Evolutionary conservation across 345 rosid species (phyloP).

Genomic region (Mallotus nudiflorus): DNA sequence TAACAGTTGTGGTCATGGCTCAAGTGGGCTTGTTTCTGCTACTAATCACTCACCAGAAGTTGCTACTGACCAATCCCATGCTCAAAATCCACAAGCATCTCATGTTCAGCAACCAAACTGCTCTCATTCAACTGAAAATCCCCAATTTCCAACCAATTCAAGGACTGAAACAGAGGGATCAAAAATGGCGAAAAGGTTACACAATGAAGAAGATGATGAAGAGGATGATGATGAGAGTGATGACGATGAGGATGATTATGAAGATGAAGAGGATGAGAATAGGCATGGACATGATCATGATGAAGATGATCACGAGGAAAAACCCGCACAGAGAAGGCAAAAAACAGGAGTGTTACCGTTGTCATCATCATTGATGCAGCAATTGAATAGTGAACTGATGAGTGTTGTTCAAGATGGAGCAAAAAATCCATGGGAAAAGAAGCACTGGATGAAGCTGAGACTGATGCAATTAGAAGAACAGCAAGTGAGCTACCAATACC

Average conservation of each 20-base stretch:
- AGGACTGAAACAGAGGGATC: conserved; percentile 37
- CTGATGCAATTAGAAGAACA: conserved; percentile 69
- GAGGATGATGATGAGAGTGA: conserved; percentile 39
- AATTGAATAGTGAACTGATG: conserved; percentile 46
- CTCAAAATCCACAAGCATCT: conserved; percentile 34
- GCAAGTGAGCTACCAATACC: conserved; percentile 55
- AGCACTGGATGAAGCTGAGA: conserved; percentile 72
- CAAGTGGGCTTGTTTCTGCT: conserved; percentile 26
- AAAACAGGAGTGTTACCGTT: conserved; percentile 24
- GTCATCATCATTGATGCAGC: conserved; percentile 43
- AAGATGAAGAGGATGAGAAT: conserved; percentile 42
- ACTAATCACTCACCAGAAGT: conserved; percentile 42
- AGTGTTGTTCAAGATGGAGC: conserved; percentile 51
- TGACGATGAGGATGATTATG: conserved; percentile 28
- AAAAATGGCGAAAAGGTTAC: conserved; percentile 38
- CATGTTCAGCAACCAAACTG: conserved; percentile 44
- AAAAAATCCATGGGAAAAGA: conserved; percentile 80
- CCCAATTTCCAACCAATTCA: conserved; percentile 22
- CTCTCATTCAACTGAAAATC: conserved; percentile 50
- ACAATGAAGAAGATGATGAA: conserved; percentile 43
- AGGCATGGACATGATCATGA: conserved; percentile 44
- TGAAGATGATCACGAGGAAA: conserved; percentile 44
- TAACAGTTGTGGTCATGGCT: conserved; percentile 70
- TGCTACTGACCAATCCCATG: conserved; percentile 34
- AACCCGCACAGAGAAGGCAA: conserved; percentile 34